phyloP scores from a whole-genome alignment of 2,329 filamentous ascomycete genomes.

The Epichloe uncinata region DNA sequence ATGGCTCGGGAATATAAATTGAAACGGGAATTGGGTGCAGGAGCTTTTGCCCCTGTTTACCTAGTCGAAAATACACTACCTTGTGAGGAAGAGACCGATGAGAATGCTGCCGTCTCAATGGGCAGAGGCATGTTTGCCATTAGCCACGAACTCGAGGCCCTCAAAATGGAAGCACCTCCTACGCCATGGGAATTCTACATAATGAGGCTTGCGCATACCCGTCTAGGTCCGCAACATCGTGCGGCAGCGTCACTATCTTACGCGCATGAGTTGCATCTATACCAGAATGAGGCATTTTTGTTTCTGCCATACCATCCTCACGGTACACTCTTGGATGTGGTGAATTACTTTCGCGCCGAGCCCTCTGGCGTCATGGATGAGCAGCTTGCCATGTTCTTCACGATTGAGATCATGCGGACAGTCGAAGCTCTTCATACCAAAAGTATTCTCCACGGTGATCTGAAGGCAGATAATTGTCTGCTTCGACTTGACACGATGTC shows the following conservation, averaged over 20 bases:
- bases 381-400: constrained; percentile 85
- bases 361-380: constrained; percentile 73
- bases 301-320: constrained; percentile 79
- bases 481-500: constrained; percentile 55
- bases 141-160: constrained; percentile 54
- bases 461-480: constrained; percentile 93
- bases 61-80: constrained; percentile 62
- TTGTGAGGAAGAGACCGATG: constrained; percentile 29
- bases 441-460: constrained; percentile 75
- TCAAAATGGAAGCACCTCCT: constrained; percentile 89
- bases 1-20: constrained; percentile 58
- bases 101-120: constrained; percentile 37
- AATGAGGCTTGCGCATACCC: constrained; percentile 66
- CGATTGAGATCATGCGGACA: constrained; percentile 79
- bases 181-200: constrained; percentile 95
- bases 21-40: constrained; percentile 76
- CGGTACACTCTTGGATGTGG: constrained; percentile 85
- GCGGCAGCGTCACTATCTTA: constrained; percentile 65
- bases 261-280: constrained; percentile 85
- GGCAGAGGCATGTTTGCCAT: constrained; percentile 48
- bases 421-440: constrained; percentile 75
- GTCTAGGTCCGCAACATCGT: constrained; percentile 58
- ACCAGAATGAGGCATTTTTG: constrained; percentile 78
- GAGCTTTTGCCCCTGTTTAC: constrained; percentile 92
- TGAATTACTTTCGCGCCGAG: constrained; percentile 73